These are phyloP conservation scores for Candida insectalens DNA, from an alignment of 805 yeast genomes.

Conservation along the genomic window DNA sequence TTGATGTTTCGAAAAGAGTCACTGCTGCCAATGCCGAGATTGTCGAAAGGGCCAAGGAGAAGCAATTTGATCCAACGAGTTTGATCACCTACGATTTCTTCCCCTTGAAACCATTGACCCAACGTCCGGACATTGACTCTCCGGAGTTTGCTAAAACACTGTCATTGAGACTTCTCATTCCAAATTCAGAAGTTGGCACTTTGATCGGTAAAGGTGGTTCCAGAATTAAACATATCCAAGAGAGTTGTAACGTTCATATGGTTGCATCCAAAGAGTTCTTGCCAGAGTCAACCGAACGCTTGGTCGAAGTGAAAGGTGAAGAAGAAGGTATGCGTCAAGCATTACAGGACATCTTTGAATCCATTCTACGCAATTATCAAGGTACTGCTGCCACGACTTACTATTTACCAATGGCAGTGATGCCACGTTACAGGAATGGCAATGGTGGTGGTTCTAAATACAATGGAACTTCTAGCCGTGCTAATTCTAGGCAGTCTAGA, in stretches of 20 bases:
- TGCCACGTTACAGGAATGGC: slow-evolving; percentile 5
- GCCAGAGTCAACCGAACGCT: slow-evolving; percentile 73
- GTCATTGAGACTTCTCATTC: slow-evolving; percentile 60
- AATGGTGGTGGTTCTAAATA: slow-evolving; percentile 3
- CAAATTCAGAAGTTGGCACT: slow-evolving; percentile 83
- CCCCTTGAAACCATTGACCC: slow-evolving; percentile 51
- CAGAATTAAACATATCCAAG: slow-evolving; percentile 72
- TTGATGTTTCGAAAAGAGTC: slow-evolving; percentile 59
- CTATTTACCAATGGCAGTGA: slow-evolving; percentile 41
- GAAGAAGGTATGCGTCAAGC: slow-evolving; percentile 53
- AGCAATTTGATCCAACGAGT: slow-evolving; percentile 23
- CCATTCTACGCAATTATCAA: slow-evolving; percentile 66
- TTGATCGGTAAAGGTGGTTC: slow-evolving; percentile 78
- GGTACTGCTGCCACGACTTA: slow-evolving; percentile 53
- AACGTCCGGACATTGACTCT: slow-evolving; percentile 40
- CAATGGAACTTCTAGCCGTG: slow-evolving; percentile 7
- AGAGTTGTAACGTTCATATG: slow-evolving; percentile 59
- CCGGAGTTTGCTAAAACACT: slow-evolving; percentile 43
- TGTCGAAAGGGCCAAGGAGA: slow-evolving; percentile 11
- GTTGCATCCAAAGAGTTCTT: slow-evolving; percentile 81
- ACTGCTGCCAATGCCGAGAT: slow-evolving; percentile 30
- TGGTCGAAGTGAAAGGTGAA: slow-evolving; percentile 80
- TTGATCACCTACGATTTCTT: slow-evolving; percentile 36
- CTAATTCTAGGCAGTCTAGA: not conserved
- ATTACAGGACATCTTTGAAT: slow-evolving; percentile 50